These are phyloP conservation scores for Stachybotrys elegans DNA, from an alignment of 2,329 filamentous ascomycete genomes.

Conservation along the genomic window DNA sequence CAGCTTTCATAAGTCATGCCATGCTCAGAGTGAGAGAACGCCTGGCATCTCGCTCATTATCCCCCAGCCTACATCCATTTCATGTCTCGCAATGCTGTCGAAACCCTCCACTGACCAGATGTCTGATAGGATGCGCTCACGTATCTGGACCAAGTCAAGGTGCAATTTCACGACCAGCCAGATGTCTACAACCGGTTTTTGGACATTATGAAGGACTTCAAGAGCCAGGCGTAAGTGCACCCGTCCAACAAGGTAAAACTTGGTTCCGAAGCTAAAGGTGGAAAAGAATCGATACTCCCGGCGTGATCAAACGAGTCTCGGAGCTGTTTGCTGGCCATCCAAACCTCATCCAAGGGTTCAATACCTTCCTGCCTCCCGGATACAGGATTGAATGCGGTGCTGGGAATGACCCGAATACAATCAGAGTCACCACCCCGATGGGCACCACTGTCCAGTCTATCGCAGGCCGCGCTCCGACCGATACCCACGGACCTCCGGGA, in stretches of 20 bases:
- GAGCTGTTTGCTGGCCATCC: constrained; percentile 94
- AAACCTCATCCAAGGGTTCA: constrained; percentile 94
- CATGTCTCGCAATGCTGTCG: too few species aligned
- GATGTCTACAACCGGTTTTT: constrained; percentile 96
- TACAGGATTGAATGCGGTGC: constrained; percentile 96
- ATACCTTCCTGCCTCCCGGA: constrained; percentile 91
- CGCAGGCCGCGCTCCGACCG: constrained; percentile 47
- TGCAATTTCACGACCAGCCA: constrained; percentile 93
- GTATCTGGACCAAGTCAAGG: constrained; percentile 97
- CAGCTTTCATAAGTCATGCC: too few species aligned
- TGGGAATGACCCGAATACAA: constrained; percentile 90
- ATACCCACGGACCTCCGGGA: constrained; percentile 32
- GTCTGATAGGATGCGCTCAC: constrained; percentile 65
- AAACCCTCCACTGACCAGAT: constrained; percentile 10
- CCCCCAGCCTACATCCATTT: too few species aligned
- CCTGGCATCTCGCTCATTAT: too few species aligned
- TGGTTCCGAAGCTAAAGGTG: too few species aligned
- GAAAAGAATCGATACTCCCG: constrained; percentile 83
- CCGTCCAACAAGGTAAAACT: too few species aligned
- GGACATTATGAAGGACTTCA: constrained; percentile 99
- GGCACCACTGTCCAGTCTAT: constrained; percentile 95
- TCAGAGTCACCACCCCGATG: constrained; percentile 93
- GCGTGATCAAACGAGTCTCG: constrained; percentile 94
- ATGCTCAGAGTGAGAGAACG: too few species aligned
- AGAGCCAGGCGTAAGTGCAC: constrained; percentile 78